These are phyloP conservation scores for Lachancea sp. DNA, from an alignment of 805 yeast species.

Conservation along the genomic window DNA sequence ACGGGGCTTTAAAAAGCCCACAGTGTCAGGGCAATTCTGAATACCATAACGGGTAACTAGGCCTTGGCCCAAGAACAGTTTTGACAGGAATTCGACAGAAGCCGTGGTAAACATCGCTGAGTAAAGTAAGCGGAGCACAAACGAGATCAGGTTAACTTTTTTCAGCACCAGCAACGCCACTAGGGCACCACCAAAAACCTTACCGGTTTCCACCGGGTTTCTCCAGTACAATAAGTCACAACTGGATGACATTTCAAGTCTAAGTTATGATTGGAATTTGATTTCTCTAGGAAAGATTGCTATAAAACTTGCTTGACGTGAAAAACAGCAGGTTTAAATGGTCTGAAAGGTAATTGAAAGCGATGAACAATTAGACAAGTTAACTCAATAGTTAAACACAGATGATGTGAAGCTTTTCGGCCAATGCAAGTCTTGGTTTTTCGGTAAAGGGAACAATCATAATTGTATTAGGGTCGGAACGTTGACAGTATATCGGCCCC, in stretches of 20 bases:
- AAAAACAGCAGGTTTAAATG: too few species aligned
- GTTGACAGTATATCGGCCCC: slow-evolving; percentile 1
- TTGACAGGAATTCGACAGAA: slow-evolving; percentile 70
- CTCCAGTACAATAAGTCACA: slow-evolving; percentile 31
- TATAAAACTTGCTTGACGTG: too few species aligned
- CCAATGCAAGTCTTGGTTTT: background rate
- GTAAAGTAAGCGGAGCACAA: slow-evolving; percentile 55
- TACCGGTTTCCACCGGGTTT: slow-evolving; percentile 61
- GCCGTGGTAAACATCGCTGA: slow-evolving; percentile 59
- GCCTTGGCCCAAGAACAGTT: slow-evolving; percentile 67
- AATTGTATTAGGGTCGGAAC: background rate
- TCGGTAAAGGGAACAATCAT: background rate
- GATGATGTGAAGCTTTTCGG: too few species aligned
- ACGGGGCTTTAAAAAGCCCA: slow-evolving; percentile 29
- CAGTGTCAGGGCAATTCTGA: slow-evolving; percentile 31
- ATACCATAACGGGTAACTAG: slow-evolving; percentile 73
- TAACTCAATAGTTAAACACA: too few species aligned
- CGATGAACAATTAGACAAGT: too few species aligned
- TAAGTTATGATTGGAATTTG: background rate
- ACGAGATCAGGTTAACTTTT: slow-evolving; percentile 54
- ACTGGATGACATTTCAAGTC: slow-evolving; percentile 1
- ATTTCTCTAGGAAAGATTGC: too few species aligned
- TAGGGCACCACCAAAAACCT: slow-evolving; percentile 61
- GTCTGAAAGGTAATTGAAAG: too few species aligned
- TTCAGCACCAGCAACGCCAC: slow-evolving; percentile 51